Evolutionary conservation across 2,329 filamentous ascomycete genomes (phyloP), one percentile per base, ranked within the genome.

Genomic region (Plenodomus lindquistii): DNA sequence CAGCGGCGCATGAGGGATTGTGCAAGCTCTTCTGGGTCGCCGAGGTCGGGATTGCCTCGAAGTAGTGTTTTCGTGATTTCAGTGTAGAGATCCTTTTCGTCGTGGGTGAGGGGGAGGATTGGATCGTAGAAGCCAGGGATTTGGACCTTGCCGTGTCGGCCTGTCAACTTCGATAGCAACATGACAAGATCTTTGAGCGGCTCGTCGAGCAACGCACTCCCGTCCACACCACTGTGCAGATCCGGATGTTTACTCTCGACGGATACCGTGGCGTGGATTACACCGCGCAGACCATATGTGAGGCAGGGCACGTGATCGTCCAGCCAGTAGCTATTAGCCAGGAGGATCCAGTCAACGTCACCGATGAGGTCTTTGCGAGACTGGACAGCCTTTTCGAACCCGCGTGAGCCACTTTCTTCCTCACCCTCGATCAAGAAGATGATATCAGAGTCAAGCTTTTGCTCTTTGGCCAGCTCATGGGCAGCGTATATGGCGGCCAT

Each of bases 241-340:
- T 99, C 94, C 0, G 92, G 91, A 54, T 89, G 85, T 42, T 85
- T 84, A 48, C 91, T 95, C 56, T 95, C 87, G 20, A 99, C 85
- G 52, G 91, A 88, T 5, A 97, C 82, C 0, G 91, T 96, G 4
- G 92, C 93, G 69, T 97, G 93, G 18, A 99, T 86, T 20, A 99
- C 93, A 19, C 94, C 94, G 40, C 94, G 85, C 6, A 97, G 81
- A 1, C 94, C 94, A 54, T 99, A 99, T 0, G 94, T 99, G 48
- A 99, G 76, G 69, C 94, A 99, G 0, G 94, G 94, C 2, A 95
- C 91, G 58, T 95, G 88, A 66, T 99, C 93, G 66, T 97, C 91
- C 1, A 99, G 81, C 94, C 94, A 99, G 77, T 99, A 99, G 73
- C 92, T 97, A 77, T 99, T 99, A 18, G 94, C 93, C 31, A 99